These are phyloP conservation scores for Solanum infundibuliforme DNA, from an alignment of 257 asterid genomes.

Conservation along the genomic window DNA sequence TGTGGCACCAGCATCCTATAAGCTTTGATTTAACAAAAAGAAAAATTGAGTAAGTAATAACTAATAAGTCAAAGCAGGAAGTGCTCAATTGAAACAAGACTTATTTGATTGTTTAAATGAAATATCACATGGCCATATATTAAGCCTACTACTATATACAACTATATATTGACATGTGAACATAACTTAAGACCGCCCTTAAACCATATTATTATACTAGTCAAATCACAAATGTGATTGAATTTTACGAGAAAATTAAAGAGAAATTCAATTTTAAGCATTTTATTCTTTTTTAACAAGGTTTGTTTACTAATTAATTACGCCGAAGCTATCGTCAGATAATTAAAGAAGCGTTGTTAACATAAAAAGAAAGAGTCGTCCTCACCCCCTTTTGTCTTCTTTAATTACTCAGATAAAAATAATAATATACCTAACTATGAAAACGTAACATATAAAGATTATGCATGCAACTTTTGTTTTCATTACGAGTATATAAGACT, in stretches of 20 bases:
- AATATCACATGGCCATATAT: no score
- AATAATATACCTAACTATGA: slow-evolving; percentile 10
- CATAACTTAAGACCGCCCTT: background rate
- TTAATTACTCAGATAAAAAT: slow-evolving; percentile 9
- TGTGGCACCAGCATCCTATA: background rate
- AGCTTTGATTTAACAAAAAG: no score
- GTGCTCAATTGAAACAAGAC: no score
- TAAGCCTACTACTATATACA: no score
- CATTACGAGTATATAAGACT: slow-evolving; percentile 22
- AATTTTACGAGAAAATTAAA: background rate
- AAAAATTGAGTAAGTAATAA: no score
- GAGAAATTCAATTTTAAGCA: background rate
- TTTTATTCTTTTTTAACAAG: background rate
- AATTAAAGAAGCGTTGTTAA: background rate
- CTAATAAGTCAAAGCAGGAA: background rate
- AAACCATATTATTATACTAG: background rate
- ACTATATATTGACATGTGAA: background rate
- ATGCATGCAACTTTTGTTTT: slow-evolving; percentile 17
- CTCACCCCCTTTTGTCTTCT: background rate
- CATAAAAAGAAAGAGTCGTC: background rate
- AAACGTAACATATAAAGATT: slow-evolving; percentile 42
- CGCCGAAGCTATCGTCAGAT: background rate
- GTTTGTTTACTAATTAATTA: background rate
- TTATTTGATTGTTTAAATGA: no score
- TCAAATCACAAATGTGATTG: background rate